Conservation (phyloP, 768 basidiomycete genomes). For the Asterophora lycoperdoides region DNA sequence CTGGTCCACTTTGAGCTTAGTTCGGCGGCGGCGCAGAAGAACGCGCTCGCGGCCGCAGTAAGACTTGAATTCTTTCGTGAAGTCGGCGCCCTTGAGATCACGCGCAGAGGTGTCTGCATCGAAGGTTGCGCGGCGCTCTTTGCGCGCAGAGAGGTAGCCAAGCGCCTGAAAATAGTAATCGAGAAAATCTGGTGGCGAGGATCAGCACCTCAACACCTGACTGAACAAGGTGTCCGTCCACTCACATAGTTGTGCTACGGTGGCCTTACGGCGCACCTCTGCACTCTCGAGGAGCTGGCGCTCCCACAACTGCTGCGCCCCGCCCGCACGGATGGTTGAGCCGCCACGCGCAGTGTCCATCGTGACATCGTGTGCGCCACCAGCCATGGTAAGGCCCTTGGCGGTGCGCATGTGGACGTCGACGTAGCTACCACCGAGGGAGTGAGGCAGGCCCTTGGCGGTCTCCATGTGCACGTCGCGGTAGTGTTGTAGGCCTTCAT, state of each 20-base stretch:
- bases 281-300: conserved; percentile 74
- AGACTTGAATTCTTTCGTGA: conserved; percentile 80
- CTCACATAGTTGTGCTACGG: conserved; percentile 94
- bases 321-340: conserved; percentile 52
- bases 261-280: conserved; percentile 93
- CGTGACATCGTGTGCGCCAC: conserved; percentile 45
- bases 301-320: conserved; percentile 78
- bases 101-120: conserved; percentile 77
- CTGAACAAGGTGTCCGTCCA: conserved; percentile 10
- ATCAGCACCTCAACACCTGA: neutral
- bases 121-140: conserved; percentile 79
- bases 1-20: conserved; percentile 89
- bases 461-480: conserved; percentile 79
- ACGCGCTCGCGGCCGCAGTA: conserved; percentile 95
- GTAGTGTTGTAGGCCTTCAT: conserved; percentile 23
- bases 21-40: conserved; percentile 83
- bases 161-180: conserved; percentile 98
- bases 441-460: conserved; percentile 50
- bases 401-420: conserved; percentile 78
- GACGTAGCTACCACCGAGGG: conserved; percentile 10
- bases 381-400: conserved; percentile 44
- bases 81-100: conserved; percentile 50
- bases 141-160: conserved; percentile 83
- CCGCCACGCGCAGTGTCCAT: conserved; percentile 64
- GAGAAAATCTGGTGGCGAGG: conserved; percentile 66